Percentiles rank a stretch among this genome's conserved stretches.
These are phyloP conservation scores for Curvularia sp. DNA, from an alignment of 2,329 filamentous ascomycete genomes.

Conservation along the genomic window DNA sequence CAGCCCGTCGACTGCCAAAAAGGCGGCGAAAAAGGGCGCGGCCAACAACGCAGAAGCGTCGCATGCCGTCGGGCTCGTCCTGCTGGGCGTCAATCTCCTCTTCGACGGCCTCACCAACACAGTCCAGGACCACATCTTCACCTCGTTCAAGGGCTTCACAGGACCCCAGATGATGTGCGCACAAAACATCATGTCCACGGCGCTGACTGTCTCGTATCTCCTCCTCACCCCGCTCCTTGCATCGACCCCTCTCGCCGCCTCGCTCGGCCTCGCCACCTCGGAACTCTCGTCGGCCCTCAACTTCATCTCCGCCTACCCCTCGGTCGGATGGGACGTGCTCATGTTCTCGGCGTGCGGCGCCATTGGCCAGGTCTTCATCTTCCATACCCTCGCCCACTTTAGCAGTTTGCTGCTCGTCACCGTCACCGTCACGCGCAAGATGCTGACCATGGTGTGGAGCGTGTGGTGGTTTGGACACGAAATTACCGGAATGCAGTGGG, in stretches of 20 bases:
- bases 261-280: slow-evolving; percentile 51
- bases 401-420: slow-evolving; percentile 91
- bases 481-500: slow-evolving; percentile 87
- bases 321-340: slow-evolving; percentile 85
- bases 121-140: slow-evolving; percentile 94
- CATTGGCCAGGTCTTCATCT: slow-evolving; percentile 92
- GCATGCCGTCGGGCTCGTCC: slow-evolving; percentile 78
- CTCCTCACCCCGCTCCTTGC: slow-evolving; percentile 81
- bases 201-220: slow-evolving; percentile 79
- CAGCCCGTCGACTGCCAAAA: slow-evolving; percentile 58
- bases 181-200: slow-evolving; percentile 86
- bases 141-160: slow-evolving; percentile 75
- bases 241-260: slow-evolving; percentile 58
- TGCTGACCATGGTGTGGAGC: slow-evolving; percentile 98
- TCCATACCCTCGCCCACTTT: slow-evolving; percentile 92
- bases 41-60: slow-evolving; percentile 67
- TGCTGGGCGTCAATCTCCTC: slow-evolving; percentile 87
- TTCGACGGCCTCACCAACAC: slow-evolving; percentile 97
- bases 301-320: slow-evolving; percentile 81
- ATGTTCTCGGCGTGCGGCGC: slow-evolving; percentile 91
- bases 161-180: slow-evolving; percentile 99
- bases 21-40: slow-evolving; percentile 46
- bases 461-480: slow-evolving; percentile 94
- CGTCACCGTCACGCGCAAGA: slow-evolving; percentile 96
- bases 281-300: slow-evolving; percentile 80